These are phyloP conservation scores for Phytophthora sp. DNA, from an alignment of 352 stramenopile species.

Conservation along the genomic window DNA sequence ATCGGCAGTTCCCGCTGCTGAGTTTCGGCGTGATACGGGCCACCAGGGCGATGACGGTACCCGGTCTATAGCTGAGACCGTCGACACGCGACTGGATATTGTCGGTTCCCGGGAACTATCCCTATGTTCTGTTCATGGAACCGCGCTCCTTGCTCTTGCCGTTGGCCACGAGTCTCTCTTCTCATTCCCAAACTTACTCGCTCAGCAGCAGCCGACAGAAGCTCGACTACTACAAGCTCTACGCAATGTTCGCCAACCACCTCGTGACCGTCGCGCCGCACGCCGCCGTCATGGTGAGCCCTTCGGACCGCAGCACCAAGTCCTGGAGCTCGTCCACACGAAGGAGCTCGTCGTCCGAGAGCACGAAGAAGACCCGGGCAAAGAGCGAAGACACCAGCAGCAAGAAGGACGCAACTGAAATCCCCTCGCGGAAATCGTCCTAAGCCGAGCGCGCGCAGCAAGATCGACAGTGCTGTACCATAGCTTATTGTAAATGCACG, in stretches of 20 bases:
- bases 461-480: neutral
- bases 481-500: conserved; percentile 1
- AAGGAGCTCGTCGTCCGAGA: neutral
- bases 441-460: neutral
- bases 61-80: neutral
- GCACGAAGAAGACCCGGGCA: neutral
- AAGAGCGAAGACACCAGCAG: conserved; percentile 10
- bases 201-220: neutral
- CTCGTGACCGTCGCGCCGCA: conserved; percentile 38
- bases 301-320: conserved; percentile 4
- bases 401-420: conserved; percentile 6
- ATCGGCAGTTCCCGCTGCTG: no score
- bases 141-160: neutral
- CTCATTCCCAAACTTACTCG: conserved; percentile 39
- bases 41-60: neutral
- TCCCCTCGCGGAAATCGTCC: neutral
- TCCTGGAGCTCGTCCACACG: conserved; percentile 8
- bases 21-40: neutral
- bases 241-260: conserved; percentile 37
- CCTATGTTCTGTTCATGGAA: neutral
- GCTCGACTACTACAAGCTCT: neutral
- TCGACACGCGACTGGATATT: neutral
- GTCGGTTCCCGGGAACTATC: neutral
- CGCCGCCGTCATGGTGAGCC: conserved; percentile 15
- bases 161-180: neutral